Percentiles rank a stretch among this genome's conserved stretches.
Evolutionary conservation across 495 filamentous ascomycete genomes (phyloP).

Genomic region (Cercophora sp.): DNA sequence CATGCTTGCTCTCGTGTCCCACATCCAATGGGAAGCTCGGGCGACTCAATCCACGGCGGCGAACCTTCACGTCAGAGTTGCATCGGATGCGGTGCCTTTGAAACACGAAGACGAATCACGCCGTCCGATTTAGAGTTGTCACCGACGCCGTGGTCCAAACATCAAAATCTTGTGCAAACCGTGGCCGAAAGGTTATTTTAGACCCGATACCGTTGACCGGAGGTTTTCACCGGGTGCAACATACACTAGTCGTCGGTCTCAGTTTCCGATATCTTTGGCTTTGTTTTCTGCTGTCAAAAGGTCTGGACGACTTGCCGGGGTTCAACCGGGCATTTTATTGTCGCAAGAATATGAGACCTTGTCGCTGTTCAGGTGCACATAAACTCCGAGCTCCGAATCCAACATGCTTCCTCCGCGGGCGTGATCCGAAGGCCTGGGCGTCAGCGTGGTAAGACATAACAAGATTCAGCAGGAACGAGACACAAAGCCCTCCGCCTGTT

Average conservation of each 20-base stretch:
- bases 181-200: not conserved
- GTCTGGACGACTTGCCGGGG: too few relatives aligned
- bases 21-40: not conserved
- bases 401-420: not conserved
- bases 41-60: not conserved
- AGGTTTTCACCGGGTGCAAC: too few relatives aligned
- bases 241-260: too few relatives aligned
- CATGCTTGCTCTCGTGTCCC: too few relatives aligned
- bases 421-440: too few relatives aligned
- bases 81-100: slow-evolving; percentile 2
- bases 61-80: slow-evolving; percentile 10
- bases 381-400: slow-evolving; percentile 4
- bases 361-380: not conserved
- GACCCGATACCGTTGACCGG: not conserved
- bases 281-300: too few relatives aligned
- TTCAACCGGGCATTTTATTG: slow-evolving; percentile 5
- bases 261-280: too few relatives aligned
- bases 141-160: not conserved
- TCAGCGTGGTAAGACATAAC: too few relatives aligned
- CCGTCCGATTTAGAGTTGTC: not conserved
- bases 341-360: not conserved
- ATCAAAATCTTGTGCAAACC: not conserved
- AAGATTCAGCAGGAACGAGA: too few relatives aligned
- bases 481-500: too few relatives aligned
- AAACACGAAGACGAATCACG: slow-evolving; percentile 10